Conservation (phyloP, 345 rosid genomes). For the Geranium rotundifolium region DNA sequence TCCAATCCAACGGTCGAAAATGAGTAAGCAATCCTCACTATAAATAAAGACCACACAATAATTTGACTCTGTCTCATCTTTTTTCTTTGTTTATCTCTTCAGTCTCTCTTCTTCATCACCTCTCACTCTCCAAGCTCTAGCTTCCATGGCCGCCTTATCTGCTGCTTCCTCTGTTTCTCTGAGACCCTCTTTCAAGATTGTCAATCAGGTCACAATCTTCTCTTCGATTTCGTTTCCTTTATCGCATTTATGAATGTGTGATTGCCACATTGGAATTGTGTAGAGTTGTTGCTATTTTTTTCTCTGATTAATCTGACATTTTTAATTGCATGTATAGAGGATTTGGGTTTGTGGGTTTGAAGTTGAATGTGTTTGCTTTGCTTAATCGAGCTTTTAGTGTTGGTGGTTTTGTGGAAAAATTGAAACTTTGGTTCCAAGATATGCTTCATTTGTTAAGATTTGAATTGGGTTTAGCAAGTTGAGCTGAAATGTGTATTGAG, state of each 20-base stretch:
- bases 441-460: background rate
- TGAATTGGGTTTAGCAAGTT: background rate
- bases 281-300: background rate
- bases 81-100: background rate
- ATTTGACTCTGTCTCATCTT: too few relatives aligned
- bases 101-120: background rate
- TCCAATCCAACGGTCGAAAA: too few relatives aligned
- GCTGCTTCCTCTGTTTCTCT: conserved; percentile 12
- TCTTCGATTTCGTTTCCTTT: background rate
- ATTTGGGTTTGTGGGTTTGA: background rate
- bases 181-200: conserved; percentile 12
- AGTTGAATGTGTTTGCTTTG: background rate
- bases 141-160: conserved; percentile 20
- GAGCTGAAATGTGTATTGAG: too few relatives aligned
- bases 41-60: too few relatives aligned
- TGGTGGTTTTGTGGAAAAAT: background rate
- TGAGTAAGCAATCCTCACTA: too few relatives aligned
- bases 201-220: conserved; percentile 11
- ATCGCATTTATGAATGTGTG: background rate
- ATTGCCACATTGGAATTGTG: background rate
- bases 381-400: background rate
- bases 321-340: background rate
- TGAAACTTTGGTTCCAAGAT: background rate
- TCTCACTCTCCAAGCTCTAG: conserved; percentile 4
- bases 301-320: background rate